Conservation (phyloP, 768 basidiomycete genomes). For the Obba rivulosa region DNA sequence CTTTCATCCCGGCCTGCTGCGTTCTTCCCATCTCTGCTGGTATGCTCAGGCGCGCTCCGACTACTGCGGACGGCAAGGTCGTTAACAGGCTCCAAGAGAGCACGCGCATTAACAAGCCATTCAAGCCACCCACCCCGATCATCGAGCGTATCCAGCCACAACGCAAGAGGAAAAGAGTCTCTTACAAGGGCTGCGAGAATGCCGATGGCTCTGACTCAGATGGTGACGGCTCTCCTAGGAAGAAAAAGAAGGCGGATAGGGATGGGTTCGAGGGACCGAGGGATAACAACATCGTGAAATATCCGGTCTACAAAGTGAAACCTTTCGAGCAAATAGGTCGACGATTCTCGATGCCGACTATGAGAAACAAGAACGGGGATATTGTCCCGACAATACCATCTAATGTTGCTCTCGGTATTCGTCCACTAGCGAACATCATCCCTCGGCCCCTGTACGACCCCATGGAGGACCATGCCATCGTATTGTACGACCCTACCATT, state of each 20-base stretch:
- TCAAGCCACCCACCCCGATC: conserved; percentile 62
- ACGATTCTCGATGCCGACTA: conserved; percentile 80
- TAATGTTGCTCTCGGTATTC: conserved; percentile 77
- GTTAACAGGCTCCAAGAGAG: conserved; percentile 70
- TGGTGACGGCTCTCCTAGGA: conserved; percentile 59
- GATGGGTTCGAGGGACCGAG: conserved; percentile 60
- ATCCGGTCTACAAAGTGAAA: conserved; percentile 78
- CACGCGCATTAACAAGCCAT: conserved; percentile 69
- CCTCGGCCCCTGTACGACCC: conserved; percentile 96
- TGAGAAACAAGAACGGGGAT: conserved; percentile 67
- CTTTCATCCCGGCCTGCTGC: conserved; percentile 2
- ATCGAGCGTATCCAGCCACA: conserved; percentile 55
- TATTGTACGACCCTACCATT: conserved; percentile 93
- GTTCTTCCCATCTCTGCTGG: not conserved
- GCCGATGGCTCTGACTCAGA: conserved; percentile 40
- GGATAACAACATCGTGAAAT: conserved; percentile 52
- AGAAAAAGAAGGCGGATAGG: conserved; percentile 56
- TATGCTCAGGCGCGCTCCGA: conserved; percentile 70
- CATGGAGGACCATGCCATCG: conserved; percentile 97
- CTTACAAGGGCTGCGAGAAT: conserved; percentile 57
- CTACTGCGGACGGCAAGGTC: conserved; percentile 61
- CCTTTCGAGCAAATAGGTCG: conserved; percentile 58
- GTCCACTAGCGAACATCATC: conserved; percentile 71
- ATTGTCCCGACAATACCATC: conserved; percentile 50
- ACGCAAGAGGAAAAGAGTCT: conserved; percentile 84